Evolutionary conservation across 768 basidiomycete genomes (phyloP).

Genomic region (Auriscalpium vulgare): DNA sequence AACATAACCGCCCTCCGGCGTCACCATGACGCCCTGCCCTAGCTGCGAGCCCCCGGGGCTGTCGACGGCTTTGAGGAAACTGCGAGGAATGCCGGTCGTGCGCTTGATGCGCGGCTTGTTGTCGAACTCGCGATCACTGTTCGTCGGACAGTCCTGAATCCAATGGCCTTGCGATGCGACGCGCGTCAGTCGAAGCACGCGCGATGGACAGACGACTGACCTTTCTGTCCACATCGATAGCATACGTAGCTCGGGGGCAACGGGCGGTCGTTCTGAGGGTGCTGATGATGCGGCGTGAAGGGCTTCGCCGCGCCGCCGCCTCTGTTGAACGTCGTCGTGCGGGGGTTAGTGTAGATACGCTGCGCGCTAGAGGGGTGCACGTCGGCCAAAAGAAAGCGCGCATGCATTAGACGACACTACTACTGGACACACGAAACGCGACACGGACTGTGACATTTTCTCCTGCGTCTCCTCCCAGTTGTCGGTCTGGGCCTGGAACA

Average conservation of each 20-base stretch:
- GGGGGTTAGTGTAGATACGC: conserved; percentile 56
- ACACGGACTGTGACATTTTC: conserved; percentile 98
- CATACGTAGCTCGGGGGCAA: conserved; percentile 95
- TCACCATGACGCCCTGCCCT: conserved; percentile 92
- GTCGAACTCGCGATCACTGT: conserved; percentile 91
- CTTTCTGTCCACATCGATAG: conserved; percentile 97
- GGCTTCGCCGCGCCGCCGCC: conserved; percentile 45
- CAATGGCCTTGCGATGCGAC: conserved; percentile 69
- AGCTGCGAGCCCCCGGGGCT: conserved; percentile 67
- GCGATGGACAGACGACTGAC: conserved; percentile 30
- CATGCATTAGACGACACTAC: conserved; percentile 72
- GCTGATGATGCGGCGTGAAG: conserved; percentile 39
- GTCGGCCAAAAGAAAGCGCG: conserved; percentile 18
- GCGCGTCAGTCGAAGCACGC: neutral
- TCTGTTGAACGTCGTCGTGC: conserved; percentile 55
- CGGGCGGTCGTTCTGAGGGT: conserved; percentile 57
- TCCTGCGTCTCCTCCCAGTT: conserved; percentile 99
- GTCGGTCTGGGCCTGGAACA: conserved; percentile 90
- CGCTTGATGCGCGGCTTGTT: conserved; percentile 93
- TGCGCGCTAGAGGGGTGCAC: conserved; percentile 43
- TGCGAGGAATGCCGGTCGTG: conserved; percentile 96
- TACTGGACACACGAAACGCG: conserved; percentile 54
- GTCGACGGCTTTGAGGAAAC: conserved; percentile 94
- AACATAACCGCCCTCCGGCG: conserved; percentile 96
- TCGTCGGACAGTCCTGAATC: conserved; percentile 99